These are phyloP conservation scores for Casaregolazyma lundiana DNA, from an alignment of 1,139 yeast species.

Conservation along the genomic window DNA sequence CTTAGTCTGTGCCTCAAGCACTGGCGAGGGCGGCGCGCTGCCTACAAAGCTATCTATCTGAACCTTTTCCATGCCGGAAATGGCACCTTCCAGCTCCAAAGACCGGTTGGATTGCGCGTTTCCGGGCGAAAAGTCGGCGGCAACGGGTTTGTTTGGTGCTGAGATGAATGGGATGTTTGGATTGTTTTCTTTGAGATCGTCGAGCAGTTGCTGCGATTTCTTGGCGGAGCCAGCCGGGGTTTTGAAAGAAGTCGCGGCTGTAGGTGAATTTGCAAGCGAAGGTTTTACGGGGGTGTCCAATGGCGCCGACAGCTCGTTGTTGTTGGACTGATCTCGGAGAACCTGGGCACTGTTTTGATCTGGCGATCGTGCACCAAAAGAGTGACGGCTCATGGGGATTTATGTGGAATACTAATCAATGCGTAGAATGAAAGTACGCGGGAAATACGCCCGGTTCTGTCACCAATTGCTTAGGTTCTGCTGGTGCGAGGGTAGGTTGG, in stretches of 20 bases:
- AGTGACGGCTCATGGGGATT: neutral
- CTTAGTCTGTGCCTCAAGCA: conserved; percentile 18
- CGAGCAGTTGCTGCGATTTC: neutral
- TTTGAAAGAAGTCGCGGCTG: neutral
- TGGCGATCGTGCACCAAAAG: neutral
- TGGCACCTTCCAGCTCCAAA: conserved; percentile 14
- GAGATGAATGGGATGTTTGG: neutral
- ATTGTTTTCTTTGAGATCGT: neutral
- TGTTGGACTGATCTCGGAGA: neutral
- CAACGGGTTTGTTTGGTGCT: conserved; percentile 4
- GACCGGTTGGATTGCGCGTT: conserved; percentile 7
- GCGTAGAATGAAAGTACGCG: neutral
- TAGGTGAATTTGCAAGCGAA: neutral
- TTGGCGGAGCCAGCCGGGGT: neutral
- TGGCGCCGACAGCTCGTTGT: neutral
- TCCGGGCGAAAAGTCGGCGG: conserved; percentile 1
- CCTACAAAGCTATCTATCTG: conserved; percentile 12
- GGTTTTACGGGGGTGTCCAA: neutral
- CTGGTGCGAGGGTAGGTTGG: neutral
- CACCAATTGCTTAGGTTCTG: neutral
- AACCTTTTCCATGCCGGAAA: conserved; percentile 15
- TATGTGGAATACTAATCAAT: too few species aligned
- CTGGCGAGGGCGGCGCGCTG: conserved; percentile 7
- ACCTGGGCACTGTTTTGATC: neutral
- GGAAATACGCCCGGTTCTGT: neutral